phyloP scores from a whole-genome alignment of 306 rosid species.

The Prinsepia uniflora region DNA sequence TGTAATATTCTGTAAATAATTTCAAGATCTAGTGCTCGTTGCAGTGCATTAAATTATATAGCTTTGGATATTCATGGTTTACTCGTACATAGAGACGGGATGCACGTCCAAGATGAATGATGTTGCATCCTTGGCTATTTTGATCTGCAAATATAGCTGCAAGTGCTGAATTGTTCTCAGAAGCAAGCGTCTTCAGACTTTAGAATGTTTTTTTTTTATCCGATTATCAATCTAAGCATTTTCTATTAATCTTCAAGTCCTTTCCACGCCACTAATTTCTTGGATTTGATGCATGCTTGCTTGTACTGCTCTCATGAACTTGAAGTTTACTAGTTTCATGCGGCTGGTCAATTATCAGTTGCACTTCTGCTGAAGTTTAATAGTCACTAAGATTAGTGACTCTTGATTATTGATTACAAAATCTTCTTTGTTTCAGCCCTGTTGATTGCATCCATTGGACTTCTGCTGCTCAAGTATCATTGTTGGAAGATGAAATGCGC shows the following conservation, averaged over 20 bases:
- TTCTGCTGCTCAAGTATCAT: conserved; percentile 86
- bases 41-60: background rate
- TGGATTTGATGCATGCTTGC: background rate
- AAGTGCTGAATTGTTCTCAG: too few relatives aligned
- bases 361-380: background rate
- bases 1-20: background rate
- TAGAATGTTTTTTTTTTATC: background rate
- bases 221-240: background rate
- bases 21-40: background rate
- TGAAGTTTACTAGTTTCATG: background rate
- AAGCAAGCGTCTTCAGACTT: background rate
- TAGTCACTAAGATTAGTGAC: background rate
- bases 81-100: background rate
- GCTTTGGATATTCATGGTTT: background rate
- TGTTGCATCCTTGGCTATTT: too few relatives aligned
- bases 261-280: background rate
- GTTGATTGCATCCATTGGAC: conserved; percentile 99
- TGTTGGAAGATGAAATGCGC: conserved; percentile 98
- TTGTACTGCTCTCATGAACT: conserved; percentile 12
- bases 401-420: conserved; percentile 9
- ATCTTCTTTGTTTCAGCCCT: conserved; percentile 58
- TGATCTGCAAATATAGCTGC: too few relatives aligned
- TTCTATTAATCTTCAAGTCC: background rate
- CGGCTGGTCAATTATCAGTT: background rate
- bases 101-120: background rate